These are phyloP conservation scores for Aspergillus sclerotioniger DNA, from an alignment of 495 filamentous ascomycete genomes.

Conservation along the genomic window DNA sequence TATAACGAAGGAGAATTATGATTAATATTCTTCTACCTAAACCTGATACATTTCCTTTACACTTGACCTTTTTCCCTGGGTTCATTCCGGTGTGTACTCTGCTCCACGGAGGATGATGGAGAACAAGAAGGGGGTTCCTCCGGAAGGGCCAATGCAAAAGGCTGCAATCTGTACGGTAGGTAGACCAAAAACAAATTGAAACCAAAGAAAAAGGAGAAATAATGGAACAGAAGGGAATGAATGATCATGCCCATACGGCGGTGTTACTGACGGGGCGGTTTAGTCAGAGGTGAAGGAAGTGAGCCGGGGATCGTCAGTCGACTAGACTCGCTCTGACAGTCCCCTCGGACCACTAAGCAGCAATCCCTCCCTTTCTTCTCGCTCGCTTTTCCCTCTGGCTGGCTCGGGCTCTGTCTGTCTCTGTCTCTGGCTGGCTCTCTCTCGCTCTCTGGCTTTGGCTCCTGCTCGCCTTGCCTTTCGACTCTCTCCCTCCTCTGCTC, in stretches of 20 bases:
- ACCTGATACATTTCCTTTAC: neutral
- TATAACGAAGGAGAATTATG: neutral
- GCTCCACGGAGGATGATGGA: neutral
- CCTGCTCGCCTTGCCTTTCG: constrained; percentile 5
- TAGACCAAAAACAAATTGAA: neutral
- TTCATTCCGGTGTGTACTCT: neutral
- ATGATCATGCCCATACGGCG: neutral
- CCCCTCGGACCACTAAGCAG: constrained; percentile 3
- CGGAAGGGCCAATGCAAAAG: neutral
- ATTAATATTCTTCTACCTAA: neutral
- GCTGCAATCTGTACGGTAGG: too few species aligned
- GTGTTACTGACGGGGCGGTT: constrained; percentile 3
- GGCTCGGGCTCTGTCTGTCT: neutral
- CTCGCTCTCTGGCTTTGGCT: constrained; percentile 6
- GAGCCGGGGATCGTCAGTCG: constrained; percentile 6
- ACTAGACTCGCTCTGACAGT: constrained; percentile 8
- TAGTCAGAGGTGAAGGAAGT: constrained; percentile 7
- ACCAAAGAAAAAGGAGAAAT: neutral
- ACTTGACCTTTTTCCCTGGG: neutral
- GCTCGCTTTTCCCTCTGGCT: neutral
- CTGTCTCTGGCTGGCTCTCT: constrained; percentile 7
- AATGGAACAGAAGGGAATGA: neutral
- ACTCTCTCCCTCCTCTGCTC: constrained; percentile 8
- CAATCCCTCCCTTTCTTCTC: constrained; percentile 1
- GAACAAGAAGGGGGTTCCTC: neutral